These are phyloP conservation scores for Saccharum hybrid DNA, from an alignment of 202 grass and related monocot genomes.

Conservation along the genomic window DNA sequence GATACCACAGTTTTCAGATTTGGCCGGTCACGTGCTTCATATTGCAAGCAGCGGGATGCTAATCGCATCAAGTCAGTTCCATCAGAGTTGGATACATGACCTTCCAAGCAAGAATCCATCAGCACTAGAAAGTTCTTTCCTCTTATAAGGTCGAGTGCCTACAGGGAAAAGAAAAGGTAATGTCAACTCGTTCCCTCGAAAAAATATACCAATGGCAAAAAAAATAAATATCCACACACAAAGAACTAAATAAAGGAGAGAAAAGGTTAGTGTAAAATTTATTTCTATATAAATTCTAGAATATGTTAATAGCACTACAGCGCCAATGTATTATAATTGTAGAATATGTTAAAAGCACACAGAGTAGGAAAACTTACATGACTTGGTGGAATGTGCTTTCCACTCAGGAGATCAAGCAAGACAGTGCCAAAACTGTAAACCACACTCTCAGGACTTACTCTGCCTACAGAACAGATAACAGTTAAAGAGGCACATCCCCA, in stretches of 20 bases:
- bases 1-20: conserved; percentile 77
- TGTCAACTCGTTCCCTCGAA: conserved; percentile 2
- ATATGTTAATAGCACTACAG: neutral
- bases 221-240: conserved; percentile 1
- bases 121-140: conserved; percentile 80
- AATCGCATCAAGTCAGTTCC: conserved; percentile 82
- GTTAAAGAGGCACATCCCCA: neutral
- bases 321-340: neutral
- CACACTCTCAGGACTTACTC: conserved; percentile 84
- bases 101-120: conserved; percentile 97
- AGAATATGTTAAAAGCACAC: neutral
- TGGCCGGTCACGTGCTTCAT: conserved; percentile 88
- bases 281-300: neutral
- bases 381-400: conserved; percentile 95
- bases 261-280: neutral
- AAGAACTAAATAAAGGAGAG: neutral
- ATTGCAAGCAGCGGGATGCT: conserved; percentile 80
- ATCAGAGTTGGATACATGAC: conserved; percentile 82
- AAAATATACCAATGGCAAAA: neutral
- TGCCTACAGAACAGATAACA: conserved; percentile 57
- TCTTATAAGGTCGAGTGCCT: conserved; percentile 91
- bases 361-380: conserved; percentile 63
- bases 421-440: conserved; percentile 94
- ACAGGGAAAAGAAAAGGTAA: conserved; percentile 21
- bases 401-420: conserved; percentile 93